A percentile compares a stretch with the other conserved stretches of the same genome.
Evolutionary conservation across 495 filamentous ascomycete species (phyloP).

Genomic region (Stereocaulon alpinum): DNA sequence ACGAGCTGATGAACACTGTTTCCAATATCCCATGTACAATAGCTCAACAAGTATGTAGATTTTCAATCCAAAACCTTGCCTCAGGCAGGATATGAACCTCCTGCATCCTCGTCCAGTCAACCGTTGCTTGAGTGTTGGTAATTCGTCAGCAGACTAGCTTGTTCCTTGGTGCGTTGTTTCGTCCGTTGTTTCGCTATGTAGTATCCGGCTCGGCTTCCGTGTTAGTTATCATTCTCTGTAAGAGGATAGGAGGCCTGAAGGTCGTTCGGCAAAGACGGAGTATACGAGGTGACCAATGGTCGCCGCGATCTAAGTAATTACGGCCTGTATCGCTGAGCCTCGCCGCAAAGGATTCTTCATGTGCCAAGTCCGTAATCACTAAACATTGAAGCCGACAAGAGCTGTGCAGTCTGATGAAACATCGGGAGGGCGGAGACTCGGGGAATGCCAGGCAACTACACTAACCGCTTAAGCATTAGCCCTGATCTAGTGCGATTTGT

Average conservation of each 20-base stretch:
- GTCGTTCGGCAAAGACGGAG: neutral
- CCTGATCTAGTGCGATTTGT: neutral
- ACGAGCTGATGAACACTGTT: neutral
- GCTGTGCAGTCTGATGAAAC: no score
- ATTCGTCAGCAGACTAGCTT: neutral
- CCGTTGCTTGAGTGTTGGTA: neutral
- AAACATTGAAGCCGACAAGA: no score
- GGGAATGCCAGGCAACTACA: neutral
- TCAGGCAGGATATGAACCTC: neutral
- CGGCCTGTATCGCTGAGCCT: neutral
- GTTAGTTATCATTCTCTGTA: neutral
- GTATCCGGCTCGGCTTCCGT: neutral
- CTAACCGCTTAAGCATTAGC: conserved; percentile 1
- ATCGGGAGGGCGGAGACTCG: no score
- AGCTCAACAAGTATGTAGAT: neutral
- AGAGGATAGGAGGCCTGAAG: conserved; percentile 1
- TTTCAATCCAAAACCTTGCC: neutral
- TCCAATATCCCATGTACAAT: neutral
- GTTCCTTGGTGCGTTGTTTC: neutral
- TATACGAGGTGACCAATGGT: neutral
- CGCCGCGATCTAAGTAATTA: neutral
- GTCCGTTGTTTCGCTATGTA: neutral
- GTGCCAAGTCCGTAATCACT: no score
- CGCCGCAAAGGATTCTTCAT: neutral
- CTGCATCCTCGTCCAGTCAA: neutral